phyloP scores from a whole-genome alignment of 495 filamentous ascomycete species.

The Neurospora intermedia region DNA sequence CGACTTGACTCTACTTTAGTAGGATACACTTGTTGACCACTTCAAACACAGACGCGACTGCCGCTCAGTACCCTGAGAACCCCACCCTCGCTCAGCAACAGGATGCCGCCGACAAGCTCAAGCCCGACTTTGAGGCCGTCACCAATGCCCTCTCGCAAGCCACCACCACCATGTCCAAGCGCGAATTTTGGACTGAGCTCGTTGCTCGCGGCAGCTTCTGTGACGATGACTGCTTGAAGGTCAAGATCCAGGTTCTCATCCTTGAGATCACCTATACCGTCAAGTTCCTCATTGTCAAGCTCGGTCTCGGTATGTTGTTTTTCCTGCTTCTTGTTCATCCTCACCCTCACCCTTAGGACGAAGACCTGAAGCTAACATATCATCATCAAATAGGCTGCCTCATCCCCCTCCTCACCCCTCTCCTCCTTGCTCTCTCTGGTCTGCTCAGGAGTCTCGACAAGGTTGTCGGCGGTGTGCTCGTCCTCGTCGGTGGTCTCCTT shows the following conservation, averaged over 20 bases:
- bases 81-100: slow-evolving; percentile 13
- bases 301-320: slow-evolving; percentile 28
- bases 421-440: slow-evolving; percentile 22
- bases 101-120: slow-evolving; percentile 17
- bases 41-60: slow-evolving; percentile 14
- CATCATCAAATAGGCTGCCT: slow-evolving; percentile 18
- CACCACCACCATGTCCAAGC: slow-evolving; percentile 21
- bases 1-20: not conserved
- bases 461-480: slow-evolving; percentile 23
- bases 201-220: slow-evolving; percentile 6
- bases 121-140: slow-evolving; percentile 25
- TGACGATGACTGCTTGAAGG: slow-evolving; percentile 10
- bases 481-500: slow-evolving; percentile 23
- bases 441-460: slow-evolving; percentile 25
- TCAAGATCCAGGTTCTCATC: slow-evolving; percentile 22
- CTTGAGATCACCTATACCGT: slow-evolving; percentile 27
- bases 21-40: not conserved
- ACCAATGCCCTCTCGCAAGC: slow-evolving; percentile 20
- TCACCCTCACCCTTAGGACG: not conserved
- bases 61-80: slow-evolving; percentile 17
- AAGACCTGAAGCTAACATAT: not conserved
- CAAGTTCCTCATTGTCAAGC: slow-evolving; percentile 28
- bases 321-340: not conserved
- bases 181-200: slow-evolving; percentile 10
- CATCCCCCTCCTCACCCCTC: slow-evolving; percentile 22